Conservation (phyloP, 805 yeast genomes). For the Barnettozyma salicaria region DNA sequence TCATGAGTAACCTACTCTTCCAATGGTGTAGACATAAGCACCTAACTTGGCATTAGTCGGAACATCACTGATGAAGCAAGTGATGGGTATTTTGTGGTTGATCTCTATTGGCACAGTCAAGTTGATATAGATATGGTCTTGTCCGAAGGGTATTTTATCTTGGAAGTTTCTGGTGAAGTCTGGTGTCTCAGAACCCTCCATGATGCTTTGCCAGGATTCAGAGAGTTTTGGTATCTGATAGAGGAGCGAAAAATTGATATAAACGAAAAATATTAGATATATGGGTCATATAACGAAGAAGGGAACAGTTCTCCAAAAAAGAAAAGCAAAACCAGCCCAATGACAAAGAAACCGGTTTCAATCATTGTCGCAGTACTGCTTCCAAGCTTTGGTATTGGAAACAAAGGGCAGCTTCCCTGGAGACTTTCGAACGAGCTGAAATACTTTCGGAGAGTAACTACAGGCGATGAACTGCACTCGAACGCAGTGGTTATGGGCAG, state of each 20-base stretch:
- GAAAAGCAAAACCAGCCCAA: not conserved
- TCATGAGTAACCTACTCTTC: constrained; percentile 25
- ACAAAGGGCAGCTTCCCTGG: constrained; percentile 84
- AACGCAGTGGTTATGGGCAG: constrained; percentile 96
- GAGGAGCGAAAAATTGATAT: too few relatives aligned
- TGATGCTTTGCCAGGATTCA: not conserved
- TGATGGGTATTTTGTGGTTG: constrained; percentile 29
- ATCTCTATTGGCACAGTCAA: constrained; percentile 13
- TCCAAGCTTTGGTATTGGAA: constrained; percentile 82
- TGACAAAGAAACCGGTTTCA: constrained; percentile 36
- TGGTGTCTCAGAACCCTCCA: not conserved
- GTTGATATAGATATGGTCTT: constrained; percentile 12
- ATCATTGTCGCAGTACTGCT: constrained; percentile 81
- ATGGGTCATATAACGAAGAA: too few relatives aligned
- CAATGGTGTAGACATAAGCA: constrained; percentile 38
- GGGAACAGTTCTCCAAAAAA: not conserved
- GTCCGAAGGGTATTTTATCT: constrained; percentile 11
- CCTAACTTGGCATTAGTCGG: constrained; percentile 33
- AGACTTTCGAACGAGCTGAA: constrained; percentile 75
- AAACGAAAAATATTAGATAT: too few relatives aligned
- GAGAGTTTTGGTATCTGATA: too few relatives aligned
- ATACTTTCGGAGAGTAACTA: constrained; percentile 74
- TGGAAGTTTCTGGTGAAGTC: constrained; percentile 8
- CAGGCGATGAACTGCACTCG: constrained; percentile 31
- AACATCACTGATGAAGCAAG: constrained; percentile 29